Conservation (phyloP, 1,284 basidiomycete species). For the Fomitopsis betulina region DNA sequence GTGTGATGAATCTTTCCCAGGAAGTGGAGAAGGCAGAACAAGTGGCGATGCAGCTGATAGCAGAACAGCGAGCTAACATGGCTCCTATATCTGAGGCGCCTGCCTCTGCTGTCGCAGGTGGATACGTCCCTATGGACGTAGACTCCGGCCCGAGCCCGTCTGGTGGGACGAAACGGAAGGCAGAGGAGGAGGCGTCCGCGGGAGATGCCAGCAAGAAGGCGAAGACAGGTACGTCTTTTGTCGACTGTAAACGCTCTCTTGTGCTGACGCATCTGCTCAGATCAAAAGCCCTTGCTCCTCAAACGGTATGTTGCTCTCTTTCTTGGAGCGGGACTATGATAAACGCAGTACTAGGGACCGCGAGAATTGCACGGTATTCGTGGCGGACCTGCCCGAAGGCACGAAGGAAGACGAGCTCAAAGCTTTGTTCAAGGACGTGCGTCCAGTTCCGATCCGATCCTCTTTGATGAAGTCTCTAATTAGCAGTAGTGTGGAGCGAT, state of each 20-base stretch:
- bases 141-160: slow-evolving; percentile 33
- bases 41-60: slow-evolving; percentile 45
- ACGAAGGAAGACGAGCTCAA: slow-evolving; percentile 65
- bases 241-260: not conserved
- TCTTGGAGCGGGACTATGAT: not conserved
- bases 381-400: slow-evolving; percentile 63
- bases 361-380: slow-evolving; percentile 91
- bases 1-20: slow-evolving; percentile 27
- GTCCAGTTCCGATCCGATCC: slow-evolving; percentile 24
- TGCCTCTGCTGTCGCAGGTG: not conserved
- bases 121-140: slow-evolving; percentile 45
- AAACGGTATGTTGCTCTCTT: slow-evolving; percentile 49
- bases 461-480: not conserved
- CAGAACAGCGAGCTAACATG: slow-evolving; percentile 39
- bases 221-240: slow-evolving; percentile 45
- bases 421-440: slow-evolving; percentile 80
- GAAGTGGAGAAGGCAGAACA: slow-evolving; percentile 56
- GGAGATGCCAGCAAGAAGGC: slow-evolving; percentile 52
- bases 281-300: slow-evolving; percentile 40
- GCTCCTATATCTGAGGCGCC: slow-evolving; percentile 32
- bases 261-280: slow-evolving; percentile 24
- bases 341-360: slow-evolving; percentile 65
- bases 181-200: slow-evolving; percentile 43
- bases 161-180: slow-evolving; percentile 55
- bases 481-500: slow-evolving; percentile 70